These are phyloP conservation scores for Ustilago shanxiensis DNA, from an alignment of 1,284 basidiomycete species.

Conservation along the genomic window DNA sequence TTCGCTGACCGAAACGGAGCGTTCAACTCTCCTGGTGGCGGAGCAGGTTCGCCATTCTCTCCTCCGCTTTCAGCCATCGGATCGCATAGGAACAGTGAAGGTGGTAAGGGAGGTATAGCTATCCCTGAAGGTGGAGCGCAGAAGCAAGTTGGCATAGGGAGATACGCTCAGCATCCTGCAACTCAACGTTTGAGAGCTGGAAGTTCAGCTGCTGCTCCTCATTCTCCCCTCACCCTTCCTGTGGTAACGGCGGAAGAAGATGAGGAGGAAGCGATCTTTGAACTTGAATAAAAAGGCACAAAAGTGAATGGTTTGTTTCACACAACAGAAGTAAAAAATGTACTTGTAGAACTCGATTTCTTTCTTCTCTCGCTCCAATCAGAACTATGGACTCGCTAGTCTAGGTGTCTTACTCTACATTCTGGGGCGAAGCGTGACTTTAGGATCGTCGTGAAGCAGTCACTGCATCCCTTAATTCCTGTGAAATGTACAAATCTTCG, in stretches of 20 bases:
- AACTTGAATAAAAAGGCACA: conserved; percentile 56
- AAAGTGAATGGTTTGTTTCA: too few species aligned
- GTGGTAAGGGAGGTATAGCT: conserved; percentile 37
- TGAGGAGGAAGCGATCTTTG: conserved; percentile 67
- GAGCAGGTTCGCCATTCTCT: conserved; percentile 32
- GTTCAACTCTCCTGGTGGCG: conserved; percentile 39
- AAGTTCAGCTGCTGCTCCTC: conserved; percentile 33
- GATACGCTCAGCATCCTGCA: conserved; percentile 41
- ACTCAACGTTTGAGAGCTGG: conserved; percentile 41
- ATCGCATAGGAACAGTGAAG: conserved; percentile 22
- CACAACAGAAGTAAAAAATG: conserved; percentile 3
- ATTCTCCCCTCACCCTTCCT: conserved; percentile 53
- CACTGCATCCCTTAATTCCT: conserved; percentile 59
- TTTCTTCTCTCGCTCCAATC: not conserved
- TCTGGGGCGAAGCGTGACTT: not conserved
- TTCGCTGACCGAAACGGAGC: conserved; percentile 36
- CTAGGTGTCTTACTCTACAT: not conserved
- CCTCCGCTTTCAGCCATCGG: conserved; percentile 40
- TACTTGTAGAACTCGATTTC: conserved; percentile 9
- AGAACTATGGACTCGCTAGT: too few species aligned
- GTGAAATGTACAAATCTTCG: conserved; percentile 66
- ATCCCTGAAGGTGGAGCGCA: conserved; percentile 28
- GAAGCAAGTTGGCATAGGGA: conserved; percentile 5
- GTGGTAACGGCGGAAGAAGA: conserved; percentile 59
- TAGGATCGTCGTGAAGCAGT: conserved; percentile 10